Conservation (phyloP, 2,329 filamentous ascomycete species). For the Arthroderma sp. region DNA sequence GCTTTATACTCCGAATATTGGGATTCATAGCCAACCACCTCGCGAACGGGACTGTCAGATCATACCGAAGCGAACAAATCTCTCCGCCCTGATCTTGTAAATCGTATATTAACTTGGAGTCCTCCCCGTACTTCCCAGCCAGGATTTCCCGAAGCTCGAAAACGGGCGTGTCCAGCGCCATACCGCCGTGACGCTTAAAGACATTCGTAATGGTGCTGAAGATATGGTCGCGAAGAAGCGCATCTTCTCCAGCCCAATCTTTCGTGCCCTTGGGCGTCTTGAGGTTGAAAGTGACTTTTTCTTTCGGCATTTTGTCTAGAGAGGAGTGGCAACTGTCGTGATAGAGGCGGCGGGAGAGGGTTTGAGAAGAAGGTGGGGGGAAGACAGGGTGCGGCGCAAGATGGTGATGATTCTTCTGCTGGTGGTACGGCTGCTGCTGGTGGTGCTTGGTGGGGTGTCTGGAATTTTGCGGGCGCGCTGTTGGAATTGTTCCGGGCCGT, state of each 20-base stretch:
- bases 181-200: conserved; percentile 72
- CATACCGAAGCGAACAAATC: conserved; percentile 71
- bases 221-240: conserved; percentile 69
- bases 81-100: conserved; percentile 79
- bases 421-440: too few species aligned
- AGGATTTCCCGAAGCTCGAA: conserved; percentile 82
- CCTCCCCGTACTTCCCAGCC: conserved; percentile 81
- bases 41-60: conserved; percentile 80
- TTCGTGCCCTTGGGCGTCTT: conserved; percentile 88
- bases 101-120: conserved; percentile 85
- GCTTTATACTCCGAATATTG: conserved; percentile 68
- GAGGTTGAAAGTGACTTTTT: conserved; percentile 47
- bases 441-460: too few species aligned
- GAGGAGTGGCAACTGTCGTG: too few species aligned
- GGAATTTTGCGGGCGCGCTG: too few species aligned
- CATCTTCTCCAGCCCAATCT: conserved; percentile 69
- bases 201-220: conserved; percentile 62
- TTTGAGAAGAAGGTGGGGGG: neutral
- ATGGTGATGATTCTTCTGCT: neutral
- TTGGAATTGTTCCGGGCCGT: too few species aligned
- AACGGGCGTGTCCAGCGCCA: conserved; percentile 66
- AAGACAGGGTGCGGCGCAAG: neutral
- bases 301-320: conserved; percentile 15
- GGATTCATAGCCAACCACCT: conserved; percentile 89
- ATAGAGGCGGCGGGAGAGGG: neutral